Evolutionary conservation across 2,329 filamentous ascomycete species (phyloP).

Genomic region (Fusarium sp.): DNA sequence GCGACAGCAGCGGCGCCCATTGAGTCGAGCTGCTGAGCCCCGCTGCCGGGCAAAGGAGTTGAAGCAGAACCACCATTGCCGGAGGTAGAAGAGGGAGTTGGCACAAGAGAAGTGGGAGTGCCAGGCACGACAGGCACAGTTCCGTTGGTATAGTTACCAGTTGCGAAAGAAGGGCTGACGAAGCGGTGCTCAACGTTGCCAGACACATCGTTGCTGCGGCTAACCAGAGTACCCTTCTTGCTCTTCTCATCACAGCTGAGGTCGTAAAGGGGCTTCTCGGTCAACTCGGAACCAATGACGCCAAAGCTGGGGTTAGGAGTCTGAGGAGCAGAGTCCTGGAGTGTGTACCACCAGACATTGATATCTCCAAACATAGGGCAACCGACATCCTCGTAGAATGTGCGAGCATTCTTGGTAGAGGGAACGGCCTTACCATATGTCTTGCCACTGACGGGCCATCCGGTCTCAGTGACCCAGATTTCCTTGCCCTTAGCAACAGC

Average conservation of each 20-base stretch:
- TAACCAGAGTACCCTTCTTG: constrained; percentile 26
- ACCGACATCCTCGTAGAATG: constrained; percentile 83
- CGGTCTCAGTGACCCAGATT: constrained; percentile 90
- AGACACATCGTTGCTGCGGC: constrained; percentile 5
- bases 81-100: constrained; percentile 42
- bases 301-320: constrained; percentile 78
- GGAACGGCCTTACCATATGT: constrained; percentile 72
- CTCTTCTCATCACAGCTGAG: constrained; percentile 61
- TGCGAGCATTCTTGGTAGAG: constrained; percentile 74
- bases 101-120: constrained; percentile 27
- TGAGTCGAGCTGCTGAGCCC: constrained; percentile 46
- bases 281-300: constrained; percentile 68
- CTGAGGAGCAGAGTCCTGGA: constrained; percentile 72
- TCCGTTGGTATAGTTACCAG: constrained; percentile 40
- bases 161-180: constrained; percentile 25
- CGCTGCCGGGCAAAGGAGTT: constrained; percentile 26
- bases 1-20: constrained; percentile 49
- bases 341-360: constrained; percentile 82
- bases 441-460: constrained; percentile 82
- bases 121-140: constrained; percentile 28
- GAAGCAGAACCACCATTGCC: constrained; percentile 23
- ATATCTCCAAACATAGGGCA: constrained; percentile 75
- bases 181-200: constrained; percentile 14
- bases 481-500: constrained; percentile 72
- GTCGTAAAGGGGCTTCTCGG: constrained; percentile 69